Evolutionary conservation across 2,329 filamentous ascomycete genomes (phyloP), one percentile per base, ranked within the genome.

Genomic region (Sclerotinia spermophila): DNA sequence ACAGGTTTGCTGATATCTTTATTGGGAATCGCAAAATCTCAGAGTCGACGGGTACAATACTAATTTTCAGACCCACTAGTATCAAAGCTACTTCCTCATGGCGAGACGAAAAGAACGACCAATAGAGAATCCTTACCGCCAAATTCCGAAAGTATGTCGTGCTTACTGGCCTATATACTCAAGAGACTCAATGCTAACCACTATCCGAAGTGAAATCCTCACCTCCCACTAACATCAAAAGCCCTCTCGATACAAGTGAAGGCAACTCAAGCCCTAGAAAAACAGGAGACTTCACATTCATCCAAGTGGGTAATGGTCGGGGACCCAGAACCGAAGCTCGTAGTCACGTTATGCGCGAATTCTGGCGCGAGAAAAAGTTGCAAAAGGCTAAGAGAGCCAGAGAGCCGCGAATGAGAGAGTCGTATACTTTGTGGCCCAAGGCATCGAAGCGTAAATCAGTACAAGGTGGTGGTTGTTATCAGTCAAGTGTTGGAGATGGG

Each of bases 291-390:
- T 64, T 55, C 35, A 42, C 45, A 2, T 69, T 64, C 6, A 45
- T 69, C 45, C 59, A 65, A 30, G 59, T 69, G 35, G 59, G 27
- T 45, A 35, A 53, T 19, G 35, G 33, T 19, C 21, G 38, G 55
- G 48, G 59, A 13, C 15, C 59, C 21, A 51, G 59, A 44, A 69
- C n/a, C 17, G 58, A 21, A 11, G 59, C 67, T 21, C 67, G 48
- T 33, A 69, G 59, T 38, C 59, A 58, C 65, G 38, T 66, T 24
- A 66, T 58, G 60, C 68, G 68, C 30, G 48, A 65, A 21, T 66
- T 65, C n/a, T 69, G 68, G 51, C 27, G 30, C 17, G 45, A 56
- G 33, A 69, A 56, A 35, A 69, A 27, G 48, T 11, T 65, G 24
- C 68, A 58, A 30, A 58, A 21, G 13, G 10, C 15, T 10, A 44